Conservation (phyloP, 805 yeast species). For the Ogataea allantospora region DNA sequence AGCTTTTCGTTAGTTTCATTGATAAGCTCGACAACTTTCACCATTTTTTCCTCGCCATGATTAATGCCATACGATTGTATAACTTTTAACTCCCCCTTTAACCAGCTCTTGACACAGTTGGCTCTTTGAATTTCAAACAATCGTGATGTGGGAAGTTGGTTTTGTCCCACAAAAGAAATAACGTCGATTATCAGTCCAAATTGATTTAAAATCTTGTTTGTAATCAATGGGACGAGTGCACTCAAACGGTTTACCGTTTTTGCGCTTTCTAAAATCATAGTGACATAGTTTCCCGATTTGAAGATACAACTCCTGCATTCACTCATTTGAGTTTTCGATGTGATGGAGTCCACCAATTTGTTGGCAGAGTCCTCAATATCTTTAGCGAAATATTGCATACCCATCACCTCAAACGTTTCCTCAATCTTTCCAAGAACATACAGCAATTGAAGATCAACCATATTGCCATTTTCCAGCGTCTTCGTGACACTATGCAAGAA, state of each 20-base stretch:
- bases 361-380: constrained; percentile 77
- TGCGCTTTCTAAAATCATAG: constrained; percentile 67
- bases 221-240: constrained; percentile 79
- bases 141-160: constrained; percentile 65
- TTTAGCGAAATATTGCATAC: constrained; percentile 83
- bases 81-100: constrained; percentile 43
- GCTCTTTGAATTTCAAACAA: constrained; percentile 77
- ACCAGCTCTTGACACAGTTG: constrained; percentile 56
- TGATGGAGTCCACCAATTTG: constrained; percentile 17
- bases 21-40: constrained; percentile 55
- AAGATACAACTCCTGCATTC: constrained; percentile 48
- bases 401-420: constrained; percentile 87
- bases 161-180: constrained; percentile 70
- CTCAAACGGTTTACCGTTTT: constrained; percentile 50
- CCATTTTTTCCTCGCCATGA: constrained; percentile 64
- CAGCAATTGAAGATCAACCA: constrained; percentile 64
- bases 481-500: constrained; percentile 74
- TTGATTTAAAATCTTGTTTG: constrained; percentile 70
- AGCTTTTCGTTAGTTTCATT: constrained; percentile 30
- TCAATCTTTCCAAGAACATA: constrained; percentile 82
- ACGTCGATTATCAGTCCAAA: constrained; percentile 84
- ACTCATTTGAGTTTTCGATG: background rate
- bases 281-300: constrained; percentile 76
- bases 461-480: constrained; percentile 20
- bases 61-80: constrained; percentile 54